Evolutionary conservation across 148 eudicot genomes (phyloP).

Genomic region (Gaultheria prostrata): DNA sequence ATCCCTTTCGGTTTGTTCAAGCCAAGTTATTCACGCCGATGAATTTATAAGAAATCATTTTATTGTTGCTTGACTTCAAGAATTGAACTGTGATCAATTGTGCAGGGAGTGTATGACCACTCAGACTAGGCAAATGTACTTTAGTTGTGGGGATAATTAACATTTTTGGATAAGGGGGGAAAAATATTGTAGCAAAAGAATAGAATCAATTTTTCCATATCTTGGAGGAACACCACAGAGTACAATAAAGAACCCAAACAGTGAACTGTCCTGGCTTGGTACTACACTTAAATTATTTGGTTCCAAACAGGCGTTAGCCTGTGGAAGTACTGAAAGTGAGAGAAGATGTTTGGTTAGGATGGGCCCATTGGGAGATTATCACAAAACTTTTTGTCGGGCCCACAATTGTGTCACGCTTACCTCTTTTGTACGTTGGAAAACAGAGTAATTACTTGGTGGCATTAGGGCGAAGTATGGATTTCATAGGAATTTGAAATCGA

Average conservation of each 20-base stretch:
- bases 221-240: not conserved
- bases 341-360: not conserved
- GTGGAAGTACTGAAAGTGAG: constrained; percentile 2
- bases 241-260: not conserved
- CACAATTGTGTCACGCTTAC: not conserved
- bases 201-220: not conserved
- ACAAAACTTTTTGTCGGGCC: not conserved
- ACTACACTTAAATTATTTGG: not conserved
- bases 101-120: too few relatives aligned
- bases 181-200: not conserved
- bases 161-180: not conserved
- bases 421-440: not conserved
- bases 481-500: too few relatives aligned
- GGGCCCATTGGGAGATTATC: not conserved
- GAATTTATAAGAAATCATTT: too few relatives aligned
- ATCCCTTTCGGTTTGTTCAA: too few relatives aligned
- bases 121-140: too few relatives aligned
- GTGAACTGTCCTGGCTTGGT: not conserved
- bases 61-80: too few relatives aligned
- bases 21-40: too few relatives aligned
- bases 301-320: not conserved
- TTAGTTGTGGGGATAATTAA: too few relatives aligned
- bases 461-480: too few relatives aligned
- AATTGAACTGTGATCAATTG: too few relatives aligned
- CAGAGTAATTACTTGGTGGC: too few relatives aligned